These are phyloP conservation scores for Prillingera fragicola DNA, from an alignment of 1,284 basidiomycete genomes.

Conservation along the genomic window DNA sequence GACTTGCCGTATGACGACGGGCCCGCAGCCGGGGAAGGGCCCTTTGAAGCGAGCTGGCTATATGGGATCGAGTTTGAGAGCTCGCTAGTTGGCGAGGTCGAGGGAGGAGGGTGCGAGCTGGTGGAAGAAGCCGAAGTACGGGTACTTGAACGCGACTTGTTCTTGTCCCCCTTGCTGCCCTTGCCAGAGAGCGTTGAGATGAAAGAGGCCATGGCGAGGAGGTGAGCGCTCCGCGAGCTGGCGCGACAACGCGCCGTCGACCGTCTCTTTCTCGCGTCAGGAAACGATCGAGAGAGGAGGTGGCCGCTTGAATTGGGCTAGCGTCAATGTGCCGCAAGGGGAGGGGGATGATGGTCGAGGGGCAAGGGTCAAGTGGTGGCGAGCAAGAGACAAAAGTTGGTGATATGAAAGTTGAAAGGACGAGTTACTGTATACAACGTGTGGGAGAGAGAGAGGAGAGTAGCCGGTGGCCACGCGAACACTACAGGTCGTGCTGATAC, in stretches of 20 bases:
- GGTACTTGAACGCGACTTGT: slow-evolving; percentile 7
- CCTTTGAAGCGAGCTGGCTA: slow-evolving; percentile 23
- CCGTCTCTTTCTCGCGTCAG: too few species aligned
- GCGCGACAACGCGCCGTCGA: too few species aligned
- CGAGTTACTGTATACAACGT: too few species aligned
- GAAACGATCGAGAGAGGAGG: not conserved
- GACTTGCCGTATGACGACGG: slow-evolving; percentile 18
- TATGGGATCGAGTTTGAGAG: slow-evolving; percentile 30
- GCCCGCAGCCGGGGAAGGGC: slow-evolving; percentile 29
- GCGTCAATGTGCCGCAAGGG: not conserved
- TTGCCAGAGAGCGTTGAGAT: slow-evolving; percentile 6
- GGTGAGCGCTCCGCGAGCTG: too few species aligned
- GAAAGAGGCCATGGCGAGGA: slow-evolving; percentile 7
- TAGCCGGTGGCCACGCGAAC: too few species aligned
- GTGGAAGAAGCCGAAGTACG: slow-evolving; percentile 21
- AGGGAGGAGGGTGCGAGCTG: not conserved
- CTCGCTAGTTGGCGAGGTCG: slow-evolving; percentile 15
- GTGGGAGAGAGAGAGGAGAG: too few species aligned
- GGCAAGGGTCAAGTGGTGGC: not conserved
- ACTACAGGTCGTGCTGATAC: too few species aligned
- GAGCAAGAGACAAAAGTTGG: not conserved
- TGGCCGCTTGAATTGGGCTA: not conserved
- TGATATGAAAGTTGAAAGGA: not conserved
- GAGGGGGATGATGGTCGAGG: not conserved
- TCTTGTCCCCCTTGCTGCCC: slow-evolving; percentile 2